Conservation (phyloP, 306 rosid genomes). For the Albizia julibrissin region DNA sequence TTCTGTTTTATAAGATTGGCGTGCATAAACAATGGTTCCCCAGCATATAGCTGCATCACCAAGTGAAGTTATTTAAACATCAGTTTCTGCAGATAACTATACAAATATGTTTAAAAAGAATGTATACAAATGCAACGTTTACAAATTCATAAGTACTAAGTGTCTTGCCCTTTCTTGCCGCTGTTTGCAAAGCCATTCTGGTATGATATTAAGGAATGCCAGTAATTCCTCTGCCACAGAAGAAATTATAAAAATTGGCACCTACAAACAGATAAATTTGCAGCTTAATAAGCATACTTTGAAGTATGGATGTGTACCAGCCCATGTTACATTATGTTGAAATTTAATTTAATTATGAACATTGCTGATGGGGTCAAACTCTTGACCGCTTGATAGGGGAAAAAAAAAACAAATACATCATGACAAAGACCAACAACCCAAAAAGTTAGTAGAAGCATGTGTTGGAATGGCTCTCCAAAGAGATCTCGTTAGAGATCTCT, state of each 20-base stretch:
- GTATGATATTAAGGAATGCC: slow-evolving; percentile 67
- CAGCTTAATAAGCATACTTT: slow-evolving; percentile 5
- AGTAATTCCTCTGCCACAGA: slow-evolving; percentile 81
- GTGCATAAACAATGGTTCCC: slow-evolving; percentile 70
- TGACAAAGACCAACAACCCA: background rate
- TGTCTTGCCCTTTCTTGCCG: slow-evolving; percentile 67
- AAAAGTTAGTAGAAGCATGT: background rate
- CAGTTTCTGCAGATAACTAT: slow-evolving; percentile 13
- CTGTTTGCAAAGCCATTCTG: slow-evolving; percentile 83
- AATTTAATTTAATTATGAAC: background rate
- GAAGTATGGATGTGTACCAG: background rate
- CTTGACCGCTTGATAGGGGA: background rate
- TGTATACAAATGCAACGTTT: slow-evolving; percentile 25
- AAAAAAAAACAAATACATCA: background rate
- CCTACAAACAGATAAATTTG: slow-evolving; percentile 46
- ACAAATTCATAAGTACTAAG: slow-evolving; percentile 27
- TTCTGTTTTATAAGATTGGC: slow-evolving; percentile 59
- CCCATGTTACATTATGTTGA: background rate
- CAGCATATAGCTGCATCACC: slow-evolving; percentile 72
- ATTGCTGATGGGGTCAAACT: background rate
- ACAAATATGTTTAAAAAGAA: background rate
- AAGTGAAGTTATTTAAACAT: slow-evolving; percentile 33
- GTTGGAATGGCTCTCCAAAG: background rate
- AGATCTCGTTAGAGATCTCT: background rate
- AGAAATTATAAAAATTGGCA: slow-evolving; percentile 82